Conservation (phyloP, 116 monocot genomes). For the Cymodocea nodosa region DNA sequence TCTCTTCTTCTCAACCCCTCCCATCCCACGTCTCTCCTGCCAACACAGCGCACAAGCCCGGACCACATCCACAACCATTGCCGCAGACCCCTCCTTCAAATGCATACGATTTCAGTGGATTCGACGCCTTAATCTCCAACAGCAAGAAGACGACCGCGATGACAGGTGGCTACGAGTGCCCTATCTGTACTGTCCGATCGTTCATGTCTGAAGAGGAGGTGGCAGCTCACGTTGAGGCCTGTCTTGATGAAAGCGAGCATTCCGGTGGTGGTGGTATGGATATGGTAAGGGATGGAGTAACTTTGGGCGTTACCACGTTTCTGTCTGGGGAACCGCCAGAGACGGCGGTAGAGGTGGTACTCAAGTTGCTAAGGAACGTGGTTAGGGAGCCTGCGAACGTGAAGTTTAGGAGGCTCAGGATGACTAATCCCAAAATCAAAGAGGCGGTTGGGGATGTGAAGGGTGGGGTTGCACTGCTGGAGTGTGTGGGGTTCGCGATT, state of each 20-base stretch:
- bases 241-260: slow-evolving; percentile 10
- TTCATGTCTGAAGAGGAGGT: slow-evolving; percentile 48
- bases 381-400: slow-evolving; percentile 50
- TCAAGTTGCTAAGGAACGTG: slow-evolving; percentile 58
- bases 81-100: neutral
- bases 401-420: slow-evolving; percentile 73
- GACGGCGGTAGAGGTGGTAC: slow-evolving; percentile 37
- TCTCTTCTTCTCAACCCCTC: slow-evolving; percentile 10
- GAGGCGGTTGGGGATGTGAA: slow-evolving; percentile 49
- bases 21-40: neutral
- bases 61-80: neutral
- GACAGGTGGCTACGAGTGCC: slow-evolving; percentile 18
- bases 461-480: slow-evolving; percentile 72
- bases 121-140: slow-evolving; percentile 29
- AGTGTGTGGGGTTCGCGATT: slow-evolving; percentile 59
- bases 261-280: neutral
- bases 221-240: slow-evolving; percentile 42
- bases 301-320: slow-evolving; percentile 19
- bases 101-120: slow-evolving; percentile 22
- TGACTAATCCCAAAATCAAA: slow-evolving; percentile 89
- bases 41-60: neutral
- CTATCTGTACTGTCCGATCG: slow-evolving; percentile 23
- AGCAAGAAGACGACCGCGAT: slow-evolving; percentile 1
- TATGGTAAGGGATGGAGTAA: slow-evolving; percentile 1
- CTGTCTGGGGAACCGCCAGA: slow-evolving; percentile 27